Evolutionary conservation across 2,329 filamentous ascomycete genomes (phyloP), one percentile per base, ranked within the genome.

Genomic region (Aspergillus neotritici): DNA sequence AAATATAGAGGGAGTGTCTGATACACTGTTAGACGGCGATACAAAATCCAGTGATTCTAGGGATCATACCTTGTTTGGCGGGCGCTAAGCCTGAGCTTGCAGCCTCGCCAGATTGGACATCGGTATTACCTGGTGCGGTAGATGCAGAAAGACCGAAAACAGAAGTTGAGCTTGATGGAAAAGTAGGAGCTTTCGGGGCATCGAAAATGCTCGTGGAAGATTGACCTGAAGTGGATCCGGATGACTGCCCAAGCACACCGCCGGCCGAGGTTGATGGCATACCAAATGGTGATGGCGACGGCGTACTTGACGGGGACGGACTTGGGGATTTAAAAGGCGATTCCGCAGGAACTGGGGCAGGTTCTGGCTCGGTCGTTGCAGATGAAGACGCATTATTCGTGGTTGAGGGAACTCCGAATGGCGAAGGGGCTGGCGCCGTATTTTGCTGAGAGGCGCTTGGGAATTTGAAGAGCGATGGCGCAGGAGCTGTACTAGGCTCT

Each of bases 141-240:
- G 16, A 42, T 31, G 13, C 16, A 33, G 34, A 16, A 21, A 44
- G 30, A 36, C 34, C 49, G 33, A 55, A 54, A 3, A 46, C 31
- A 13, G 54, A 37, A 10, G 28, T 34, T 8, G 39, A 25, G 10
- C 16, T 11, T 7, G 33, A 36, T 3, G 43, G 31, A 13, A 40
- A 29, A 5, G 34, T 17, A 8, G 46, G 31, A 14, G 41, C 9
- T 41, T 53, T 54, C 15, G 16, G 30, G 11, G 40, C 36, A 28
- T 44, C 32, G 14, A 50, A 53, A 15, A 51, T 31, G 37, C 48
- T 50, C 29, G 43, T 35, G 10, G 47, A 34, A n/a, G 53, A 36
- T 36, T 54, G 44, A 11, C 43, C 37, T 39, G 47, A 35, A 48
- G 51, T 43, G 11, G 34, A 21, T 4, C 6, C 36, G 32, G 41